phyloP scores from a whole-genome alignment of 2,329 filamentous ascomycete genomes.

The Moelleriella libera region DNA sequence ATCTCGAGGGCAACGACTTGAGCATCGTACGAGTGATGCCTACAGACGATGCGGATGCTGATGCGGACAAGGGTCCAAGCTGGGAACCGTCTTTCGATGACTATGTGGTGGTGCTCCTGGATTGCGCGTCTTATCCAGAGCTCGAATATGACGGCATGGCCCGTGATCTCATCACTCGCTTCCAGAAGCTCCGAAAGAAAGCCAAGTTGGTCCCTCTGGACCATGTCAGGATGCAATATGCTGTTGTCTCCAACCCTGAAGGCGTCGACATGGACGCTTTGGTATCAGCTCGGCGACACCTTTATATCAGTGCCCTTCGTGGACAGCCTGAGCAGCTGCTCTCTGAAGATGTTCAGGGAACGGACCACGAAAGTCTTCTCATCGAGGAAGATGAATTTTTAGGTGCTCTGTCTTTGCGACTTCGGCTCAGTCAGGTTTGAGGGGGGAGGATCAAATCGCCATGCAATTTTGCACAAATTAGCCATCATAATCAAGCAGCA shows the following conservation, averaged over 20 bases:
- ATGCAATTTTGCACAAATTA: no score
- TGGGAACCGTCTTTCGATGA: conserved; percentile 80
- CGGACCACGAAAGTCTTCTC: no score
- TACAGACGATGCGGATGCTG: conserved; percentile 30
- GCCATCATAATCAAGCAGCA: no score
- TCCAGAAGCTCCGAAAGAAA: conserved; percentile 89
- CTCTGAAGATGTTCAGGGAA: no score
- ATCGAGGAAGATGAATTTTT: no score
- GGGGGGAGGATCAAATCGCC: no score
- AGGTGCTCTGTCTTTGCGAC: no score
- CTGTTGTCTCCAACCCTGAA: conserved; percentile 65
- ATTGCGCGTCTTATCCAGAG: conserved; percentile 68
- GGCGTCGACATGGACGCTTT: conserved; percentile 61
- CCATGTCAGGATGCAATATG: conserved; percentile 91
- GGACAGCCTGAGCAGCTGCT: no score
- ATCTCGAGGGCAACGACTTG: conserved; percentile 68
- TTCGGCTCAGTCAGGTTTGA: no score
- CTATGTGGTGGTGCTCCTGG: conserved; percentile 84
- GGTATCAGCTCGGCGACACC: conserved; percentile 21
- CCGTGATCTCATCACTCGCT: conserved; percentile 82
- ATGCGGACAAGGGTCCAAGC: conserved; percentile 44
- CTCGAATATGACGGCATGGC: conserved; percentile 79
- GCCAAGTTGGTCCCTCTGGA: conserved; percentile 82
- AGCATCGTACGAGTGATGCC: conserved; percentile 62
- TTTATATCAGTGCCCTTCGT: no score